Evolutionary conservation across 257 asterid genomes (phyloP), one percentile per base, ranked within the genome.

Genomic region (Przewalskia tangutica): DNA sequence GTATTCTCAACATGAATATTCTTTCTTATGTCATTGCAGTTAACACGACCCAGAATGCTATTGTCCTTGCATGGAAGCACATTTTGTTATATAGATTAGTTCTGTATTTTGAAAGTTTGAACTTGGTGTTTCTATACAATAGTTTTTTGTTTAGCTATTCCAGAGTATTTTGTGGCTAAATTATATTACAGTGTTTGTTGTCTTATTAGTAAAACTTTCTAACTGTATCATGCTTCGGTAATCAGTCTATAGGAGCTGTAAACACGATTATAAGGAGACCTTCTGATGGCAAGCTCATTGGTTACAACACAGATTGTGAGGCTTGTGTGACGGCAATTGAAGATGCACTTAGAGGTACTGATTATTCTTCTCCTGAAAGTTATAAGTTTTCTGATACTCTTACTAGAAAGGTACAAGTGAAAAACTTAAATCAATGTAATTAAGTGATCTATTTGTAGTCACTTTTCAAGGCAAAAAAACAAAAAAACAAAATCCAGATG

Each of bases 261-360:
- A 92, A 92, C 86, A 92, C 97, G 56, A 90, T 92, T 42, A 84
- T 92, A 17, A 82, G 93, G 84, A 89, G 92, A 83, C 88, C 90
- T 66, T 44, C 44, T 6, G 93, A 91, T 66, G 92, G 95, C 83
- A 86, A 80, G 84, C 90, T 92, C 71, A 70, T 90, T n/a, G 97
- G 95, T 27, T 91, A 92, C 81, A 92, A 92, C 27, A 91, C 97
- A 20, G 97, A 92, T 85, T 91, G 95, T 42, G 92, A 90, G 83
- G 97, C 97, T 53, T 88, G 92, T 75, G 89, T 91, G 64, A 85
- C 92, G 18, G 93, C 97, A 18, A 87, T 92, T 14, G 97, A 92
- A 83, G 97, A 91, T 66, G 97, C 95, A 53, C 84, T 82, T 12
- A 85, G 86, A 87, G 91, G 94, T 88, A 86, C 46, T 46, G 13